Percentiles rank a stretch among this genome's conserved stretches.
These are phyloP conservation scores for Yarrowia osloensis DNA, from an alignment of 805 yeast species.

Conservation along the genomic window DNA sequence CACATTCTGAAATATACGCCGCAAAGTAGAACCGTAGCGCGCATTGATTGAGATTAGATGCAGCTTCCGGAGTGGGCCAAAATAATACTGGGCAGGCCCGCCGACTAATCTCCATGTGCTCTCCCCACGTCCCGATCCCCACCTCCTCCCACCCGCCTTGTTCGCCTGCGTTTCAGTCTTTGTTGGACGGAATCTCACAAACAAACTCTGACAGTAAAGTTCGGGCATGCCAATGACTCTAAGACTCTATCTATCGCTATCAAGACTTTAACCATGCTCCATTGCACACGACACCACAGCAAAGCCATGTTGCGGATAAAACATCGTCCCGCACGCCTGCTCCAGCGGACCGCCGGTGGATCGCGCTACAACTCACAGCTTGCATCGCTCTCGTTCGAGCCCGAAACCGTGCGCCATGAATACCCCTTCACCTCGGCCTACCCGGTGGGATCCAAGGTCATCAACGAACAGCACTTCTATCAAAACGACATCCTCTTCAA, in stretches of 20 bases:
- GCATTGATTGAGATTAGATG: background rate
- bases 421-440: slow-evolving; percentile 35
- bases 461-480: slow-evolving; percentile 77
- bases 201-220: background rate
- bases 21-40: background rate
- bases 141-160: slow-evolving; percentile 20
- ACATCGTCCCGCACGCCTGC: background rate
- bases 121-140: slow-evolving; percentile 9
- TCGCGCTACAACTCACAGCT: slow-evolving; percentile 20
- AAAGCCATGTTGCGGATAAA: slow-evolving; percentile 11
- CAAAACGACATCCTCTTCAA: slow-evolving; percentile 70
- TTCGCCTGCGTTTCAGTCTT: slow-evolving; percentile 6
- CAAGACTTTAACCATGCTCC: slow-evolving; percentile 25
- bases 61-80: background rate
- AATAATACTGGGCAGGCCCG: background rate
- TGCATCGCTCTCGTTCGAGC: slow-evolving; percentile 25
- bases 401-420: slow-evolving; percentile 15
- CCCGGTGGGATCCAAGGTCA: slow-evolving; percentile 47
- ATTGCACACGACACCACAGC: slow-evolving; percentile 24
- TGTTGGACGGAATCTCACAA: background rate
- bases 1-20: background rate
- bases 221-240: slow-evolving; percentile 25
- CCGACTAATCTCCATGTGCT: slow-evolving; percentile 4
- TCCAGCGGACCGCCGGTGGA: background rate
- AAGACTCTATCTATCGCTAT: slow-evolving; percentile 27